A percentile compares a stretch with the other conserved stretches of the same genome.
Conservation (phyloP, 2,329 filamentous ascomycete genomes). For the Cercospora zeina region DNA sequence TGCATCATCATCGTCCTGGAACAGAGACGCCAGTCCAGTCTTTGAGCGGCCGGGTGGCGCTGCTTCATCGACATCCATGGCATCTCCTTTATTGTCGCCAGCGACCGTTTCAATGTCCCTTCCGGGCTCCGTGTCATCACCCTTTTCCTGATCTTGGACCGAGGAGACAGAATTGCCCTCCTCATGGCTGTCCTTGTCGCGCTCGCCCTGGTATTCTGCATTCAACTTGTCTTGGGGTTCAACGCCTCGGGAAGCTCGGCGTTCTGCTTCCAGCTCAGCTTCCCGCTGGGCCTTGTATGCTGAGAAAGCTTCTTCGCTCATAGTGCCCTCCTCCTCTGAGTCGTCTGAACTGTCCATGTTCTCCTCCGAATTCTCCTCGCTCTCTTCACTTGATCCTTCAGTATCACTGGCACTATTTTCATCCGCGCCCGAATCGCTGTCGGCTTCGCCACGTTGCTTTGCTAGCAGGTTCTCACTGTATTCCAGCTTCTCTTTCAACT, state of each 20-base stretch:
- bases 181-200: constrained; percentile 12
- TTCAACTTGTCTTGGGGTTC: constrained; percentile 35
- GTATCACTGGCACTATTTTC: constrained; percentile 26
- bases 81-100: not conserved
- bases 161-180: not conserved
- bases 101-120: too few species aligned
- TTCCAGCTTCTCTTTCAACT: constrained; percentile 59
- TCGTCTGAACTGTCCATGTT: constrained; percentile 40
- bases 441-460: constrained; percentile 36
- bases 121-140: not conserved
- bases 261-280: constrained; percentile 30
- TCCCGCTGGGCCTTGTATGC: constrained; percentile 37
- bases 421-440: constrained; percentile 38
- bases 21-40: not conserved
- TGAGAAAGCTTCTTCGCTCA: constrained; percentile 54
- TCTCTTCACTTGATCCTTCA: constrained; percentile 42
- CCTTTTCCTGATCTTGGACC: not conserved
- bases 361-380: constrained; percentile 35
- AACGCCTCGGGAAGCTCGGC: constrained; percentile 32
- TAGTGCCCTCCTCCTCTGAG: constrained; percentile 50
- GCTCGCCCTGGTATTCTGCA: constrained; percentile 37
- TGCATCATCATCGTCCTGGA: constrained; percentile 43
- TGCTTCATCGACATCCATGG: constrained; percentile 15
- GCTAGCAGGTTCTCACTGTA: constrained; percentile 38
- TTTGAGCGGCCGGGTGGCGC: not conserved